phyloP scores from a whole-genome alignment of 371 early-diverging fungal species.

The Mortierella sp. region DNA sequence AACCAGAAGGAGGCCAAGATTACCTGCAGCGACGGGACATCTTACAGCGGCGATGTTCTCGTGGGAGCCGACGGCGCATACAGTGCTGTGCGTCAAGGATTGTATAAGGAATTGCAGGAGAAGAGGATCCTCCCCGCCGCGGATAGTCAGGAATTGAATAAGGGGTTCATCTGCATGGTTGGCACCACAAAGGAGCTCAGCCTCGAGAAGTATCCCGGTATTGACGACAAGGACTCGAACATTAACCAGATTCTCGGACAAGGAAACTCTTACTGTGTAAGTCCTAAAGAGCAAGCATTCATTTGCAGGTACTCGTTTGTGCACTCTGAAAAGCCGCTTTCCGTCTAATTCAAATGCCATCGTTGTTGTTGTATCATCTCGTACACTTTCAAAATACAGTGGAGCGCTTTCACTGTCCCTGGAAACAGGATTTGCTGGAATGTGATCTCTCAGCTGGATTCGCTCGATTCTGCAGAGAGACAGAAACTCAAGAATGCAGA shows the following conservation, averaged over 20 bases:
- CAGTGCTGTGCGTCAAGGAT: conserved; percentile 29
- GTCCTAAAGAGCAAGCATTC: neutral
- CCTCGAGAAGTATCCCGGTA: conserved; percentile 11
- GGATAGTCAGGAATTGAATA: conserved; percentile 1
- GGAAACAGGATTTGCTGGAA: conserved; percentile 21
- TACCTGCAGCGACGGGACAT: conserved; percentile 27
- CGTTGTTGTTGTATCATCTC: neutral
- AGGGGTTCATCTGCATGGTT: conserved; percentile 8
- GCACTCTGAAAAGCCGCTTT: neutral
- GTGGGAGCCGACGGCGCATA: conserved; percentile 53
- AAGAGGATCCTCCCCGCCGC: neutral
- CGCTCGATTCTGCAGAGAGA: too few relatives aligned
- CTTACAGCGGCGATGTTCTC: conserved; percentile 28
- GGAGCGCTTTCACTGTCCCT: conserved; percentile 14
- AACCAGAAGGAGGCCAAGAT: conserved; percentile 2
- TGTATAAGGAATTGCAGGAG: conserved; percentile 30
- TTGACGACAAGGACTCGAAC: neutral
- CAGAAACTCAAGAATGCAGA: conserved; percentile 2
- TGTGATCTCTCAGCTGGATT: conserved; percentile 1
- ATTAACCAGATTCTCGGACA: conserved; percentile 1
- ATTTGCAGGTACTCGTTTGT: neutral
- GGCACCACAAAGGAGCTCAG: conserved; percentile 12
- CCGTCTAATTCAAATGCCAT: neutral
- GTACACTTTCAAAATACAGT: neutral
- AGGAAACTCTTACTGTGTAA: neutral